phyloP scores from a whole-genome alignment of 2,329 filamentous ascomycete species.

The Botrytis paeoniae region DNA sequence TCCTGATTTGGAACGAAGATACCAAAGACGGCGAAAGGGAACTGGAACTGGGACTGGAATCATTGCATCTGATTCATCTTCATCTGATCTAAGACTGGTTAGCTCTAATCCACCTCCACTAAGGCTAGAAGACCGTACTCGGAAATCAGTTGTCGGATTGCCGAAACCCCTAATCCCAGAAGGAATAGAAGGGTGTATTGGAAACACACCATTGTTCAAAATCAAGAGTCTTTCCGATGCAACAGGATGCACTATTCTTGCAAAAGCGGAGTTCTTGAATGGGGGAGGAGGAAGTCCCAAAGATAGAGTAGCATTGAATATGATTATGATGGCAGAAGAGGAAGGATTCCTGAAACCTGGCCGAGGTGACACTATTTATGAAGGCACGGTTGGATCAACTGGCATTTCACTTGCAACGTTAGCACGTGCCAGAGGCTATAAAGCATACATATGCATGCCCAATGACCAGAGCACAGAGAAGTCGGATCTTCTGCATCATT shows the following conservation, averaged over 20 bases:
- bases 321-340: slow-evolving; percentile 80
- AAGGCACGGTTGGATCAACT: slow-evolving; percentile 94
- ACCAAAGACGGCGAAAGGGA: slow-evolving; percentile 46
- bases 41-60: slow-evolving; percentile 20
- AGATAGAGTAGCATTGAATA: slow-evolving; percentile 87
- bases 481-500: slow-evolving; percentile 79
- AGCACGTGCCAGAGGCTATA: slow-evolving; percentile 83
- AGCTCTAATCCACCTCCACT: slow-evolving; percentile 43
- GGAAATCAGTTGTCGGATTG: slow-evolving; percentile 32
- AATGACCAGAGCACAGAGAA: slow-evolving; percentile 88
- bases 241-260: slow-evolving; percentile 85
- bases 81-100: slow-evolving; percentile 30
- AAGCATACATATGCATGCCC: slow-evolving; percentile 96
- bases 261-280: slow-evolving; percentile 95
- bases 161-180: slow-evolving; percentile 52
- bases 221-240: slow-evolving; percentile 82
- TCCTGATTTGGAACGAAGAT: slow-evolving; percentile 66
- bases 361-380: slow-evolving; percentile 91
- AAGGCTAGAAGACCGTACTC: slow-evolving; percentile 55
- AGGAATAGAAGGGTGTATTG: slow-evolving; percentile 89
- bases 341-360: slow-evolving; percentile 71
- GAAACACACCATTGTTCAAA: slow-evolving; percentile 83
- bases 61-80: slow-evolving; percentile 20
- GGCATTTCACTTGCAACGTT: slow-evolving; percentile 92
- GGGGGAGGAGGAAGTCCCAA: slow-evolving; percentile 92